Base-by-base conservation (phyloP, 164 flowering plant genomes). In the Warburgia ugandensis region DNA sequence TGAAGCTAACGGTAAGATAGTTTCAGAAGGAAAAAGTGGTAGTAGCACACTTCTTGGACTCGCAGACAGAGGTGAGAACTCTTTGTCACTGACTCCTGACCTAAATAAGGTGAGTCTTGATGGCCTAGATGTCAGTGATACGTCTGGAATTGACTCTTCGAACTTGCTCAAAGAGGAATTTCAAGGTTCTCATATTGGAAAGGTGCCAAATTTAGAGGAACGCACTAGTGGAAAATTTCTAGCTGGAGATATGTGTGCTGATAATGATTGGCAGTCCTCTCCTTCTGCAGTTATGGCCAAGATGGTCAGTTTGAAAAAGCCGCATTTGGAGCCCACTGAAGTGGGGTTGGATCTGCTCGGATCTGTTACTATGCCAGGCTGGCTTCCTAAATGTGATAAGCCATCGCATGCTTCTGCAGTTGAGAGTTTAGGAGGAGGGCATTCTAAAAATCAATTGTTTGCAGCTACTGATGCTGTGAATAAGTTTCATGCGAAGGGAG, bases 381-480 rank as follows among this genome's bases (percentile, higher is more conserved):
- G 11, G 14, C 3, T 27, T 20, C 12, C 27, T 21, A 7, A 43
- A 20, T 9, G 12, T 3, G 29, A 7, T 20, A 43, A 43, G 2
- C 27, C 43, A 39, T 39, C 8, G 8, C 23, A 39, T 39, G 43
- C 43, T 5, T 39, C 43, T 39, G 43, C 43, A 39, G 43, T 19
- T 19, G 7, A 7, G 23, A 39, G 19, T 17, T 39, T 4, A 16
- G 16, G 21, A 39, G 20, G 3, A 0, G 43, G 19, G 21, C 16
- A 16, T 39, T 16, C 20, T 3, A 39, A 8, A 19, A 5, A 39
- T 39, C 16, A 16, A 39, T 9, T 16, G 16, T 39, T 39, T 39
- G 43, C 19, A 10, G 19, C 8, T 39, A 16, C 21, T 16, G 43
- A 19, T 8, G 46, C 14, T 43, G 26, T n/a, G n/a, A n/a, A n/a